These are phyloP conservation scores for Aspergillus flavus DNA, from an alignment of 2,329 filamentous ascomycete genomes.

Conservation along the genomic window DNA sequence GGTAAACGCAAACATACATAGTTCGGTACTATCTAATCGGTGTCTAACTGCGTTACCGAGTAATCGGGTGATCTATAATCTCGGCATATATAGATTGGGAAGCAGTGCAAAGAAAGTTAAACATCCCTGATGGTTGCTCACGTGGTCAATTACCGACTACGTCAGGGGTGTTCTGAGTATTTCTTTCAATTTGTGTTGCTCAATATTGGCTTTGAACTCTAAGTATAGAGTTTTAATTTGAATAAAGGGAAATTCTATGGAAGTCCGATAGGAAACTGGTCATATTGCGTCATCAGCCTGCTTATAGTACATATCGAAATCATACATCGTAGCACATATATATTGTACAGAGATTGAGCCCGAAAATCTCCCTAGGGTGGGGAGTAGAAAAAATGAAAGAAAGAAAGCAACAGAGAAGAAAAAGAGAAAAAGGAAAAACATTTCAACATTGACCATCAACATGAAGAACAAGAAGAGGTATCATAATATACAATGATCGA, in stretches of 20 bases:
- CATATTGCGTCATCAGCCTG: no score
- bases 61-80: neutral
- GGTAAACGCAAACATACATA: no score
- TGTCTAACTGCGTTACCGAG: no score
- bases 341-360: neutral
- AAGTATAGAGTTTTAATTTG: no score
- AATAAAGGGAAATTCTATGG: no score
- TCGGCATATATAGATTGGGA: neutral
- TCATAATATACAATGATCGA: neutral
- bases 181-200: no score
- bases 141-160: neutral
- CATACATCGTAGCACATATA: neutral
- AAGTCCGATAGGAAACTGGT: no score
- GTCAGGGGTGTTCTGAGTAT: no score
- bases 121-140: neutral
- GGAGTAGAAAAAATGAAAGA: neutral
- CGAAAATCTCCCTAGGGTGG: neutral
- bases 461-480: neutral
- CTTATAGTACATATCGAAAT: no score
- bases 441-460: neutral
- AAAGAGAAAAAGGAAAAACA: neutral
- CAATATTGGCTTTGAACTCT: no score
- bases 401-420: neutral
- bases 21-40: no score
- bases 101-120: neutral